Evolutionary conservation across 768 basidiomycete species (phyloP), one percentile per base, ranked within the genome.

Genomic region (Naematelia aurantialba): DNA sequence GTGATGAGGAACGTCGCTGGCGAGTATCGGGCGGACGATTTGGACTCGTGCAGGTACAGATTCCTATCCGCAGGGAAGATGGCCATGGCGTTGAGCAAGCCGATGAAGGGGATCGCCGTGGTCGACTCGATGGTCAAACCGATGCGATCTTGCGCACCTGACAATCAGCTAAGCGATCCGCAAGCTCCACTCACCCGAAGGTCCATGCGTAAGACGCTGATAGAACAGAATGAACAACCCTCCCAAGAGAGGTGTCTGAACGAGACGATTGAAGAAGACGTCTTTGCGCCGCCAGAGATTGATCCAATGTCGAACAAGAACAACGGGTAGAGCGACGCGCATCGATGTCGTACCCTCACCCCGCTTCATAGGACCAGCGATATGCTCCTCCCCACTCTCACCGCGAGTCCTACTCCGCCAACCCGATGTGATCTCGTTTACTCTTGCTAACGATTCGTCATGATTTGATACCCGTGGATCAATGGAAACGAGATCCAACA

Each of bases 401-500:
- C 19, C 52, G 17, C 22, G 45, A 1, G 4, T 11, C 11, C 22
- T 48, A n/a, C n/a, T 27, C 1, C 22, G 13, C 71, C 71, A 73
- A 8, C 50, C 25, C 0, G 53, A 24, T 14, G 66, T 65, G 4
- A 73, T 60, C 26, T 19, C 44, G 5, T 30, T 26, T 4, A 73
- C 74, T 27, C 74, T 50, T 4, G 25, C 5, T 10, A 58, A 49
- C 3, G 72, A 73, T 1, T 39, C 27, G 3, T 67, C 59, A 46
- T 68, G 60, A 2, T 61, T 58, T 2, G 55, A 45, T 1, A 61
- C 60, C 3, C 75, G 65, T 17, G 71, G 65, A 58, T 76, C 75
- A 14, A 73, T 60, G 1, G 75, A 79, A 52, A 85, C 78, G 59
- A 85, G 79, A 65, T 83, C 83, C 71, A 87, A 81, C 0, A 84